Evolutionary conservation across 768 basidiomycete genomes (phyloP), one percentile per base, ranked within the genome.

Genomic region (Cystoderma amianthinum): DNA sequence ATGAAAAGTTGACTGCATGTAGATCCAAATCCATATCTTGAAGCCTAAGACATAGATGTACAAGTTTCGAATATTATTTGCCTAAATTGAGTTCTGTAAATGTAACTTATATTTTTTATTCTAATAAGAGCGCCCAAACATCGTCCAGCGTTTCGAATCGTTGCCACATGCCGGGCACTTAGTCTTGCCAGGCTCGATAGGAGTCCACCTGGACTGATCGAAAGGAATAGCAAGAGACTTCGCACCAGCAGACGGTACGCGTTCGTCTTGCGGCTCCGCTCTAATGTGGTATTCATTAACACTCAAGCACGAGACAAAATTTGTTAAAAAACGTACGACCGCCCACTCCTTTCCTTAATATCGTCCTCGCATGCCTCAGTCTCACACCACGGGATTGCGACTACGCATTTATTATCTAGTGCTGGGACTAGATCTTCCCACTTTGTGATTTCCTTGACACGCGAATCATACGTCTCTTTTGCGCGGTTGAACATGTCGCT

Each of bases 201-300:
- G 66, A 4, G 80, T 70, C 80, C 84, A 98, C 25, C 74, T 78
- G 2, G 67, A 72, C 63, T 98, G 96, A 53, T 97, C 88, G 59
- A 94, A 94, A 3, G 96, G 96, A 66, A 98, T 98, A 52, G 85
- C 86, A 3, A 99, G 81, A 0, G 91, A 91, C 61, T 99, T 99
- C 44, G 96, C 96, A 38, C 96, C 96, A 10, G 96, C 93, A 12
- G 92, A 94, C 0, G 96, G 96, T 13, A 94, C 95, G 22, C 90
- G 87, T 58, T 92, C 92, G 55, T 99, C 96, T 52, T 84, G 82
- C 3, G 81, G 85, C 59, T 93, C 90, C 45, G 86, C 73, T 47
- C 86, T 92, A 50, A n/a, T 44, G 51, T 34, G 43, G 33, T 16
- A 44, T 45, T 41, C 45, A 30, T 35, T 46, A 46, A 18, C 44